Percentiles rank a stretch among this genome's conserved stretches.
phyloP scores from a whole-genome alignment of 169 alveolate species.

The Plasmodium falciparum region DNA sequence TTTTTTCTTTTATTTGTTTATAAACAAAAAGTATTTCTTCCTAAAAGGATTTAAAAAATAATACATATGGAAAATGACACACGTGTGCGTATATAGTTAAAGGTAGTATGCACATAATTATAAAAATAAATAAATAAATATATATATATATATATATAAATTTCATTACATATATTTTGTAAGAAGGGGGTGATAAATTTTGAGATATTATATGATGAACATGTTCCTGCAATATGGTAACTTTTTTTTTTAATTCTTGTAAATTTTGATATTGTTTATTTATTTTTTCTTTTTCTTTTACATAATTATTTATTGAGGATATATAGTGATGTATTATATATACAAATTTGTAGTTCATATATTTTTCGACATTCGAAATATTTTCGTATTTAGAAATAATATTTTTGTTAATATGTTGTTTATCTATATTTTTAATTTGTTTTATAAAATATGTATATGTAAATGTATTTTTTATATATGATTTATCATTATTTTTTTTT shows the following conservation, averaged over 20 bases:
- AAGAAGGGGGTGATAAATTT: background rate
- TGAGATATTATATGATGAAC: background rate
- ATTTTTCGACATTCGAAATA: conserved; percentile 46
- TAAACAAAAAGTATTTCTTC: background rate
- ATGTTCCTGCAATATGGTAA: background rate
- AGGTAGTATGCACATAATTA: too few species aligned
- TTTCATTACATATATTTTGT: background rate
- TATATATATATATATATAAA: background rate
- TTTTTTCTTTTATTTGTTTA: background rate
- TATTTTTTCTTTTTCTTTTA: conserved; percentile 13
- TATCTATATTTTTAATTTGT: conserved; percentile 2
- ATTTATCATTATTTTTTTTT: conserved; percentile 19
- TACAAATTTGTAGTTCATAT: conserved; percentile 23
- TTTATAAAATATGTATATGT: conserved; percentile 4
- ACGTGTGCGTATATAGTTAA: background rate
- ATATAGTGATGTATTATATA: conserved; percentile 7
- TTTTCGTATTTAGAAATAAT: conserved; percentile 53
- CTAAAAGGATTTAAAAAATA: background rate
- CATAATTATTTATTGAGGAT: conserved; percentile 44
- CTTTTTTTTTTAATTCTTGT: background rate
- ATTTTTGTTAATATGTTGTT: conserved; percentile 7
- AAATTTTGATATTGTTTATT: background rate
- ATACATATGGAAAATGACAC: background rate
- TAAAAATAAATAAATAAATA: background rate
- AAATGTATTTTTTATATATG: conserved; percentile 15